A percentile compares a stretch with the other conserved stretches of the same genome.
These are phyloP conservation scores for Rasamsonia emersonii DNA, from an alignment of 2,329 filamentous ascomycete species.

Conservation along the genomic window DNA sequence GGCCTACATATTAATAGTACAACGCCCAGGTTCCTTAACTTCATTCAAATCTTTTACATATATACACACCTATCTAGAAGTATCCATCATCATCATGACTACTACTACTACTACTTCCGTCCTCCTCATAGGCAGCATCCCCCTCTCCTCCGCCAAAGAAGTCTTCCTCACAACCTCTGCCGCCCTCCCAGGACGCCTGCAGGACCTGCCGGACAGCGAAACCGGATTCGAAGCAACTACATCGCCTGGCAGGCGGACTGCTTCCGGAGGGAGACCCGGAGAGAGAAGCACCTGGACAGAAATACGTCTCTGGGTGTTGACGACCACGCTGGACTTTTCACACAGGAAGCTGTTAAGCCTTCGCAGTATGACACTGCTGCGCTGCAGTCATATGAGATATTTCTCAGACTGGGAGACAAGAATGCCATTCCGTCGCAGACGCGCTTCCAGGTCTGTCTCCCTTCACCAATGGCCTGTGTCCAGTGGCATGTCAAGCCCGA, in stretches of 20 bases:
- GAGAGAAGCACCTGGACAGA: no score
- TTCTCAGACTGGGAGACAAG: constrained; percentile 13
- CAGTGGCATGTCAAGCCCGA: no score
- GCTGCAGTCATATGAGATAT: constrained; percentile 18
- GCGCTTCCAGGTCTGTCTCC: constrained; percentile 26
- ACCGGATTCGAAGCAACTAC: constrained; percentile 22
- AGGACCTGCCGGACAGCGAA: constrained; percentile 36
- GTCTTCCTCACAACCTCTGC: constrained; percentile 23
- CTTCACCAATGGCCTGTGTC: constrained; percentile 20
- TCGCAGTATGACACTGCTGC: no score
- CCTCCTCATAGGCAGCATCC: constrained; percentile 30
- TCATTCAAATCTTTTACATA: no score
- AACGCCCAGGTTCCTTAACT: no score
- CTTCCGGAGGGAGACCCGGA: neutral
- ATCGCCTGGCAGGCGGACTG: constrained; percentile 3
- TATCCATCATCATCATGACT: no score
- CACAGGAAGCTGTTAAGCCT: no score
- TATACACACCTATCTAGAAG: no score
- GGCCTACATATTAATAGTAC: no score
- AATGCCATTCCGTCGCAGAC: constrained; percentile 17
- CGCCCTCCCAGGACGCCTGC: constrained; percentile 24
- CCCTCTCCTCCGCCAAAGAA: constrained; percentile 22
- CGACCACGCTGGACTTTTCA: neutral
- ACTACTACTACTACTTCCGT: no score
- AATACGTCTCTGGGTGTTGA: constrained; percentile 1